Conservation (phyloP, 75 land plant genomes). For the Selaginella moellendorffii region DNA sequence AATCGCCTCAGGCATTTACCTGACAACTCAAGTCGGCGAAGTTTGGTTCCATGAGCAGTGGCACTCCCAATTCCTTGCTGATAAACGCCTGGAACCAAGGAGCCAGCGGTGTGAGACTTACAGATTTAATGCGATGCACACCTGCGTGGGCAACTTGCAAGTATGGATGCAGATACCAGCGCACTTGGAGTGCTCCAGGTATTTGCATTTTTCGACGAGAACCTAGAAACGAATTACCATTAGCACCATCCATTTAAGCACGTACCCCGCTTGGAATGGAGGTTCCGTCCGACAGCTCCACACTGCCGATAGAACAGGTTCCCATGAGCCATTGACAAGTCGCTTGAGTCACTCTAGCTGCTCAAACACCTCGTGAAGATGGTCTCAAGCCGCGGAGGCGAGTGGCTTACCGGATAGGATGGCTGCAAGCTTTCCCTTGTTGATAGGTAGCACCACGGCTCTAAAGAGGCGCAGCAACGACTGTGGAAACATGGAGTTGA, state of each 20-base stretch:
- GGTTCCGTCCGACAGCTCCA: conserved; percentile 61
- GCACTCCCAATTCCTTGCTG: conserved; percentile 75
- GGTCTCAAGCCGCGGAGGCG: not conserved
- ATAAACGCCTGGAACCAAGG: conserved; percentile 53
- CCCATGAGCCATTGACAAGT: conserved; percentile 97
- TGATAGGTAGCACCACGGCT: conserved; percentile 48
- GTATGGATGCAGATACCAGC: conserved; percentile 84
- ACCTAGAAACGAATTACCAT: conserved; percentile 31
- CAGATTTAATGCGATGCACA: conserved; percentile 12
- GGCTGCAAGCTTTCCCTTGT: conserved; percentile 59
- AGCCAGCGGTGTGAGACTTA: not conserved
- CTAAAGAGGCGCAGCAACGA: conserved; percentile 47
- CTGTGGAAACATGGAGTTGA: conserved; percentile 70
- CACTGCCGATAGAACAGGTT: conserved; percentile 46
- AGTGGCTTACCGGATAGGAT: conserved; percentile 51
- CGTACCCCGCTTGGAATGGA: conserved; percentile 65
- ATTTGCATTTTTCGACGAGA: conserved; percentile 75
- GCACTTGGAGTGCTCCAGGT: conserved; percentile 85
- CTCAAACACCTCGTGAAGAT: not conserved
- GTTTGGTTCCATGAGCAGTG: conserved; percentile 81
- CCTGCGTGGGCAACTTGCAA: conserved; percentile 96
- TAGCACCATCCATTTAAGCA: not conserved
- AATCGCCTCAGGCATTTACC: conserved; percentile 24
- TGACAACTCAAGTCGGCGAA: conserved; percentile 84
- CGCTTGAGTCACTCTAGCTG: conserved; percentile 81